These are phyloP conservation scores for Pichia sp. DNA, from an alignment of 1,139 yeast genomes.

Conservation along the genomic window DNA sequence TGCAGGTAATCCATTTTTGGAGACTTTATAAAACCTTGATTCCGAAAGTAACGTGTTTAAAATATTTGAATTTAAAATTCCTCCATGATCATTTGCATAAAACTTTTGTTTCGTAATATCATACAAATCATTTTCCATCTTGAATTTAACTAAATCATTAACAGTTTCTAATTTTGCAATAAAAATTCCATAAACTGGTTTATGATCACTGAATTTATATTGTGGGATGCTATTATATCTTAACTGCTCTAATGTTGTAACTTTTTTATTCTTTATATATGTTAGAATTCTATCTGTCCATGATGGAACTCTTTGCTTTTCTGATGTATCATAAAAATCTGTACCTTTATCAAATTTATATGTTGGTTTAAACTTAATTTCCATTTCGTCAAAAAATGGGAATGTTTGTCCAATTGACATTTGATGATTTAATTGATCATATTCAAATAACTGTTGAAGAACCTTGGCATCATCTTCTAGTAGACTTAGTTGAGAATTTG, in stretches of 20 bases:
- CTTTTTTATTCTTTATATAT: slow-evolving; percentile 40
- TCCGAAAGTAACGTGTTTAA: slow-evolving; percentile 19
- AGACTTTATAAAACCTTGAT: slow-evolving; percentile 26
- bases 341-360: slow-evolving; percentile 93
- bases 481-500: slow-evolving; percentile 2
- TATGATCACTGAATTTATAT: slow-evolving; percentile 78
- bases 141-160: slow-evolving; percentile 56
- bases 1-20: slow-evolving; percentile 56
- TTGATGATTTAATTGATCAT: slow-evolving; percentile 78
- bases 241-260: slow-evolving; percentile 46
- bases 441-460: slow-evolving; percentile 49
- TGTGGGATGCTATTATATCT: slow-evolving; percentile 57
- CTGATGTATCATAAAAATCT: slow-evolving; percentile 74
- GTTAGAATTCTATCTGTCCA: slow-evolving; percentile 87
- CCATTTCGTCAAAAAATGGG: slow-evolving; percentile 77
- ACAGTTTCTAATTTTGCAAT: slow-evolving; percentile 61
- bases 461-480: slow-evolving; percentile 18
- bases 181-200: slow-evolving; percentile 84
- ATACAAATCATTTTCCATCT: slow-evolving; percentile 57
- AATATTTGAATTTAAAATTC: background rate
- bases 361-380: slow-evolving; percentile 77
- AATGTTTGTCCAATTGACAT: slow-evolving; percentile 79
- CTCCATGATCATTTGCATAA: slow-evolving; percentile 8
- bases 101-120: slow-evolving; percentile 36
- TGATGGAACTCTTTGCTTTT: slow-evolving; percentile 87